Conservation (phyloP, 1,139 yeast species). For the Suhomyces choctaworum region DNA sequence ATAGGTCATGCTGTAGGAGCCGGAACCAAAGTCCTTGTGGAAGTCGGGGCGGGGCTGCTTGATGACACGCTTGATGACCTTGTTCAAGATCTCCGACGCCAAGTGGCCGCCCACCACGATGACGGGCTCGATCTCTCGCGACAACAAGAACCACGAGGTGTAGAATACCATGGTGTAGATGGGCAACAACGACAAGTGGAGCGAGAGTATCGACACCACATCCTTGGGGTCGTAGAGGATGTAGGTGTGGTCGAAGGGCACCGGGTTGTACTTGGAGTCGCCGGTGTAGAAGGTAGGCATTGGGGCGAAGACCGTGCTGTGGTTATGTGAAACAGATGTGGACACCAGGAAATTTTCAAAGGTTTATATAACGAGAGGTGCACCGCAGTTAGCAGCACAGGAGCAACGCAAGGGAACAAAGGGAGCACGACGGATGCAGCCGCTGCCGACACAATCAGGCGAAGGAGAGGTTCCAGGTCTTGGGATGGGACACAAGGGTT, state of each 20-base stretch:
- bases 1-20: slow-evolving; percentile 57
- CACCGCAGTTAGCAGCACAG: too few relatives aligned
- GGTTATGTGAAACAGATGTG: too few relatives aligned
- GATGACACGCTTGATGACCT: slow-evolving; percentile 60
- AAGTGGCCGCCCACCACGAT: slow-evolving; percentile 86
- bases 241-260: slow-evolving; percentile 71
- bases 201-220: slow-evolving; percentile 58
- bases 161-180: slow-evolving; percentile 77
- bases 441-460: too few relatives aligned
- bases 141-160: slow-evolving; percentile 76
- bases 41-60: slow-evolving; percentile 76
- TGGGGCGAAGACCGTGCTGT: neutral
- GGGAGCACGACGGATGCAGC: too few relatives aligned
- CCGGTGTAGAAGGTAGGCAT: slow-evolving; percentile 26
- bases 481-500: too few relatives aligned
- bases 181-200: slow-evolving; percentile 80
- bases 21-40: slow-evolving; percentile 51
- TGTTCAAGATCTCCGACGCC: slow-evolving; percentile 70
- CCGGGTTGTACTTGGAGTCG: slow-evolving; percentile 31
- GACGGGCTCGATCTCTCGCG: slow-evolving; percentile 85
- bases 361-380: too few relatives aligned
- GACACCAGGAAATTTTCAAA: too few relatives aligned
- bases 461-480: too few relatives aligned
- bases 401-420: too few relatives aligned
- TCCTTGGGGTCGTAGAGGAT: slow-evolving; percentile 76